Evolutionary conservation across 1,284 basidiomycete genomes (phyloP).

Genomic region (Ganoderma lucidum): DNA sequence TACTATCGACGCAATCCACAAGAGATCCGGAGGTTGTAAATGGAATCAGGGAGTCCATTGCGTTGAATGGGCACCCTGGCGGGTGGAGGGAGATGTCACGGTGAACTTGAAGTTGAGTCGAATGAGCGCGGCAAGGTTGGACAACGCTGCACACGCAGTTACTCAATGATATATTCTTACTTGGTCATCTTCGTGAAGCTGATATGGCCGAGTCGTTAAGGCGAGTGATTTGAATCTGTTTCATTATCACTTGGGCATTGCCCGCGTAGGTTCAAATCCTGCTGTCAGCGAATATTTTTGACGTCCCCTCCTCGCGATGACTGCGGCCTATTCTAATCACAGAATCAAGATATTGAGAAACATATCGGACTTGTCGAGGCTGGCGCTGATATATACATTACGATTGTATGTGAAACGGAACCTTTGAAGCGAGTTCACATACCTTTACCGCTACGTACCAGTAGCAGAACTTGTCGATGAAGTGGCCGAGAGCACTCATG

Average conservation of each 20-base stretch:
- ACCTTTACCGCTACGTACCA: no score
- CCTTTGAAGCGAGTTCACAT: no score
- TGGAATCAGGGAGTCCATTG: slow-evolving; percentile 93
- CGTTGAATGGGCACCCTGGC: slow-evolving; percentile 17
- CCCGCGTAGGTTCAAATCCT: slow-evolving; percentile 85
- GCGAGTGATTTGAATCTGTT: slow-evolving; percentile 74
- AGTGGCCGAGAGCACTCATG: background rate
- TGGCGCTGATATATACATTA: no score
- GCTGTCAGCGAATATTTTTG: slow-evolving; percentile 70
- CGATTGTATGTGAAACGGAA: no score
- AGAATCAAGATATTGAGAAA: no score
- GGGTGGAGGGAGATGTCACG: slow-evolving; percentile 7
- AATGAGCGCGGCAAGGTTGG: background rate
- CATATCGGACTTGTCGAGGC: no score
- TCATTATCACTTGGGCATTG: slow-evolving; percentile 76
- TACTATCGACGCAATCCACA: slow-evolving; percentile 98
- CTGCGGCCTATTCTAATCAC: no score
- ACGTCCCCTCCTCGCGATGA: background rate
- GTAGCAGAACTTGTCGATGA: background rate
- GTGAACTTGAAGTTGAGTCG: slow-evolving; percentile 1
- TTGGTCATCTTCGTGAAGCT: slow-evolving; percentile 47
- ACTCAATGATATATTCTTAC: background rate
- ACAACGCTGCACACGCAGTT: no score
- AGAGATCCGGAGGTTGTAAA: slow-evolving; percentile 97
- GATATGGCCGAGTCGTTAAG: slow-evolving; percentile 87